Percentiles rank a stretch among this genome's conserved stretches.
phyloP scores from a whole-genome alignment of 768 basidiomycete species.

The Sistotremastrum niveocremeum region DNA sequence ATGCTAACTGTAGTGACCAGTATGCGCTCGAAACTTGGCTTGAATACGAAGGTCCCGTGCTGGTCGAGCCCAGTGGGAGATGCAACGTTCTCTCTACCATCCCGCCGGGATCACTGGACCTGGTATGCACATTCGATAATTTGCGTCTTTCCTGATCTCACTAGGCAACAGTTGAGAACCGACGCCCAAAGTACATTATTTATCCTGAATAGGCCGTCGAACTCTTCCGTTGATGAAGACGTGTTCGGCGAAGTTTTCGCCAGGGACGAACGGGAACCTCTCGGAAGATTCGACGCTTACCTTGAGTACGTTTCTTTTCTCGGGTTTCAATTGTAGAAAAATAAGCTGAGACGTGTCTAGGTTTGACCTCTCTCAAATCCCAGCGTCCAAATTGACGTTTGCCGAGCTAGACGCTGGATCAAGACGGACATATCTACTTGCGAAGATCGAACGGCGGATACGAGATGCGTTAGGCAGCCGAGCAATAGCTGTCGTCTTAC shows the following conservation, averaged over 20 bases:
- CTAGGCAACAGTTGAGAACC: constrained; percentile 41
- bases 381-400: not conserved
- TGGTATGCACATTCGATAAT: constrained; percentile 32
- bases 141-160: not conserved
- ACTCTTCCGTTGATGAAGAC: constrained; percentile 33
- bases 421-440: constrained; percentile 1
- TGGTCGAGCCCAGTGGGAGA: constrained; percentile 67
- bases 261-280: constrained; percentile 49
- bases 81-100: constrained; percentile 69
- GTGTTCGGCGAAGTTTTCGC: constrained; percentile 63
- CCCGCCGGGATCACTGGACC: constrained; percentile 61
- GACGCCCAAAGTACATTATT: constrained; percentile 70
- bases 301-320: constrained; percentile 32
- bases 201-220: constrained; percentile 30
- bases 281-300: constrained; percentile 60
- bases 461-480: constrained; percentile 65
- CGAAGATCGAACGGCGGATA: constrained; percentile 14
- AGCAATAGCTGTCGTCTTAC: constrained; percentile 46
- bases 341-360: constrained; percentile 18
- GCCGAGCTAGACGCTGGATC: not conserved
- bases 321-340: no score
- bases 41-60: constrained; percentile 36
- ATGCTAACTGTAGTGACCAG: constrained; percentile 20
- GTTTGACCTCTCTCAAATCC: constrained; percentile 32
- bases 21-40: constrained; percentile 45